Evolutionary conservation across 2,329 filamentous ascomycete species (phyloP).

Genomic region (Fusarium sp.): DNA sequence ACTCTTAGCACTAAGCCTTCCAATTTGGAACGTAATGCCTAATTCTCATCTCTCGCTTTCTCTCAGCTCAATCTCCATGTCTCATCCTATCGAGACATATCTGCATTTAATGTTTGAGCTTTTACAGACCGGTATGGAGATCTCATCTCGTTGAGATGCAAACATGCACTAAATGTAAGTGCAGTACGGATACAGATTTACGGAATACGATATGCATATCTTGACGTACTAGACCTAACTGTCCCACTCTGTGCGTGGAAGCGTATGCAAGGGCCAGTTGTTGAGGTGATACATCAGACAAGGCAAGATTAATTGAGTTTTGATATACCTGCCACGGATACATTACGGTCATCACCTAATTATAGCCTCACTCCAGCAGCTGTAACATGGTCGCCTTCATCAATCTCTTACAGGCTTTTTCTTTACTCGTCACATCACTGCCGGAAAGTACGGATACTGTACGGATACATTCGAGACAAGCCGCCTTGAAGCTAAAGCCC

Average conservation of each 20-base stretch:
- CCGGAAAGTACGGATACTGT: neutral
- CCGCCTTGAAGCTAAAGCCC: too few species aligned
- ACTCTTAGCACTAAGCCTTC: too few species aligned
- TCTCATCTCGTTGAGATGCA: constrained; percentile 1
- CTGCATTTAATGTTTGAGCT: neutral
- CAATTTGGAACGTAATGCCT: too few species aligned
- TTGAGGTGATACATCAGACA: constrained; percentile 17
- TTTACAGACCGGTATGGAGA: constrained; percentile 40
- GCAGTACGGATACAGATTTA: too few species aligned
- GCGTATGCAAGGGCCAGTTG: constrained; percentile 19
- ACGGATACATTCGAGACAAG: too few species aligned
- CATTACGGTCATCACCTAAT: neutral
- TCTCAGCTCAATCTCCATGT: neutral
- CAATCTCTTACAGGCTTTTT: neutral
- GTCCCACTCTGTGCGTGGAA: too few species aligned
- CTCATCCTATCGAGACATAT: neutral
- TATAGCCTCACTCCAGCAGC: neutral
- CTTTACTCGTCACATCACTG: neutral
- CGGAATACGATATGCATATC: neutral
- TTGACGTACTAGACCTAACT: constrained; percentile 4
- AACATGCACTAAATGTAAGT: neutral
- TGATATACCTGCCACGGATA: neutral
- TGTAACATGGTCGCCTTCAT: neutral
- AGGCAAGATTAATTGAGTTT: constrained; percentile 1
- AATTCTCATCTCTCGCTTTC: neutral